A percentile compares a stretch with the other conserved stretches of the same genome.
Conservation (phyloP, 176 grass and related monocot genomes). For the Elaeis guineensis region DNA sequence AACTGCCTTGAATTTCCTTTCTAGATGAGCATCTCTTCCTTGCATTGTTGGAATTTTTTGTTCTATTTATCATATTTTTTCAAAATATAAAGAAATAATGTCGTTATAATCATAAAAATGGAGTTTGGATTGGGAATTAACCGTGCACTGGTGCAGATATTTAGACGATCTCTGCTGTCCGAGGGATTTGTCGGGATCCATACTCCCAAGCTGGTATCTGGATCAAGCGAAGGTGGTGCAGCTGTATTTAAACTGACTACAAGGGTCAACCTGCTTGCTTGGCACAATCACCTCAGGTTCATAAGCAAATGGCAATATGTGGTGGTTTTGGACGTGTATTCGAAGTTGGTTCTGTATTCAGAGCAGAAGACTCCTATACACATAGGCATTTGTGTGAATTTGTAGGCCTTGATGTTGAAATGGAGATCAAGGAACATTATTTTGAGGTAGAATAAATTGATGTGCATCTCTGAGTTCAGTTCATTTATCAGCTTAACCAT, state of each 20-base stretch:
- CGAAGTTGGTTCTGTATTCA: constrained; percentile 79
- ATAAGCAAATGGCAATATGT: constrained; percentile 77
- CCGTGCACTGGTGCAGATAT: constrained; percentile 33
- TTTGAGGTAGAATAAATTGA: constrained; percentile 50
- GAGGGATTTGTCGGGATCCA: constrained; percentile 82
- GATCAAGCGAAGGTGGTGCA: constrained; percentile 92
- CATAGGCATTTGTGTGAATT: constrained; percentile 95
- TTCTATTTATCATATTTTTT: too few relatives aligned
- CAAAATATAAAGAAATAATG: too few relatives aligned
- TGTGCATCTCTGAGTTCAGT: not conserved
- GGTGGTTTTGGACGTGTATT: constrained; percentile 82
- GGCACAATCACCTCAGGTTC: constrained; percentile 79
- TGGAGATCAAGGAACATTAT: constrained; percentile 97
- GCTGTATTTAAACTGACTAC: constrained; percentile 89
- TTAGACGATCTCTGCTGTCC: constrained; percentile 52
- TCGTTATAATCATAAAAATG: not conserved
- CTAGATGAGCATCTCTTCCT: too few relatives aligned
- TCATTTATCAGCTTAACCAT: constrained; percentile 3
- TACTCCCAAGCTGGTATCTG: constrained; percentile 60
- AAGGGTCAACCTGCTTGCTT: constrained; percentile 91
- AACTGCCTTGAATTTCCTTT: too few relatives aligned
- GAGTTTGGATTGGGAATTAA: too few relatives aligned
- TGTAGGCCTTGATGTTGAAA: constrained; percentile 90
- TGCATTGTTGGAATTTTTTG: too few relatives aligned
- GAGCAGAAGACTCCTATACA: constrained; percentile 85